Percentiles rank a stretch among this genome's conserved stretches.
Evolutionary conservation across 495 filamentous ascomycete species (phyloP).

Genomic region (Filosporella fistucella): DNA sequence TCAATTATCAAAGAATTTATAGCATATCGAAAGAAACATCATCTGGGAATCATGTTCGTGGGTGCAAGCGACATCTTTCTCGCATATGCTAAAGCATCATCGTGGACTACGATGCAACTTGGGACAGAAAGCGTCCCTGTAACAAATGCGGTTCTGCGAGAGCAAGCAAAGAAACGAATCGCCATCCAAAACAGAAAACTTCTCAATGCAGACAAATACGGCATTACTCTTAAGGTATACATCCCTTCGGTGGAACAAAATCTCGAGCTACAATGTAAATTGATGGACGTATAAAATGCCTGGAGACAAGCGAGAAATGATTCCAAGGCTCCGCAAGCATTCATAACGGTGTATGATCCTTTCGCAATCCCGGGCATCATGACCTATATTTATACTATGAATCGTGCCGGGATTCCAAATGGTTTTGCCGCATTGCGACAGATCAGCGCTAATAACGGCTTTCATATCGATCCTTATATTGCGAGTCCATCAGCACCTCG

Average conservation of each 20-base stretch:
- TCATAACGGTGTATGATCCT: constrained; percentile 39
- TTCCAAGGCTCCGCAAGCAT: constrained; percentile 29
- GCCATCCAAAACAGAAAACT: constrained; percentile 33
- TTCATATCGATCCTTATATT: constrained; percentile 41
- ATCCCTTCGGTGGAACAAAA: constrained; percentile 27
- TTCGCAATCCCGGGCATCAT: constrained; percentile 36
- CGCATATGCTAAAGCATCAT: constrained; percentile 22
- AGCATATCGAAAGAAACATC: constrained; percentile 26
- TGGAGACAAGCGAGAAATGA: constrained; percentile 35
- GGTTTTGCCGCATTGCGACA: constrained; percentile 37
- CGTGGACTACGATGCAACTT: constrained; percentile 37
- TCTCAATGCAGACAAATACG: constrained; percentile 30
- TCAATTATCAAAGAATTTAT: constrained; percentile 33
- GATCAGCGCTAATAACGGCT: constrained; percentile 31
- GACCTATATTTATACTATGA: constrained; percentile 38
- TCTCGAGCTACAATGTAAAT: constrained; percentile 25
- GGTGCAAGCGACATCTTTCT: constrained; percentile 32
- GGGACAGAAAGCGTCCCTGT: constrained; percentile 36
- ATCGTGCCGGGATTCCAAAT: constrained; percentile 26
- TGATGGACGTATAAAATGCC: constrained; percentile 33
- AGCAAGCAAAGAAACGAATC: constrained; percentile 34
- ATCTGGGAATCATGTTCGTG: constrained; percentile 33
- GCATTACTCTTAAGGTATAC: constrained; percentile 31
- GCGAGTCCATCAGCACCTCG: constrained; percentile 31
- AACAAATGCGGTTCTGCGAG: constrained; percentile 36